Conservation (phyloP, 169 alveolate genomes). For the Eimeria falciformis region DNA sequence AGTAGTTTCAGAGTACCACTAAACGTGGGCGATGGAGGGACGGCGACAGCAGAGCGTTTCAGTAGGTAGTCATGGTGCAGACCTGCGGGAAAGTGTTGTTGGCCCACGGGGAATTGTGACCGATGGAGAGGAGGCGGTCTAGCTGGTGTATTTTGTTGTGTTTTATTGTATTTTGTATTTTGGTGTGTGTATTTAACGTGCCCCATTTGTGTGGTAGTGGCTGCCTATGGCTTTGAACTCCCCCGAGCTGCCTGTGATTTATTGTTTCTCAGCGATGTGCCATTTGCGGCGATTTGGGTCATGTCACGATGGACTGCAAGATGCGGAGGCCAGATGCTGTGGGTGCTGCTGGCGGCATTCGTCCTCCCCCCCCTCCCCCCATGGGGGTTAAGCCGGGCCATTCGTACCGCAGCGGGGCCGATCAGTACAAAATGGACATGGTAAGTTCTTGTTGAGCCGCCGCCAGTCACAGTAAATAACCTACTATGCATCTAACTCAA, state of each 20-base stretch:
- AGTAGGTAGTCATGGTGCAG: too few relatives aligned
- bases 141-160: too few relatives aligned
- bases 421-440: slow-evolving; percentile 55
- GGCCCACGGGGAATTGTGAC: too few relatives aligned
- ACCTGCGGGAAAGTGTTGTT: too few relatives aligned
- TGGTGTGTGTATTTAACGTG: not conserved
- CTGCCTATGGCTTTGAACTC: not conserved
- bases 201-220: not conserved
- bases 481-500: not conserved
- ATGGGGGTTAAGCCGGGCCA: not conserved
- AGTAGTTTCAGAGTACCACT: too few relatives aligned
- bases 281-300: slow-evolving; percentile 94
- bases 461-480: not conserved
- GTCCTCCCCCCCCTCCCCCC: slow-evolving; percentile 73
- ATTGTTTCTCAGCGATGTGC: slow-evolving; percentile 83
- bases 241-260: not conserved
- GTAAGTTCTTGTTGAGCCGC: not conserved
- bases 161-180: not conserved
- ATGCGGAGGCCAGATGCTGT: slow-evolving; percentile 70
- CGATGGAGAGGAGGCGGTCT: too few relatives aligned
- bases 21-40: too few relatives aligned
- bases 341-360: slow-evolving; percentile 14
- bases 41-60: too few relatives aligned
- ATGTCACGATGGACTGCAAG: slow-evolving; percentile 93
- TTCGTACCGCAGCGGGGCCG: slow-evolving; percentile 43